These are phyloP conservation scores for Nigrospora sphaerica DNA, from an alignment of 2,329 filamentous ascomycete genomes.

Conservation along the genomic window DNA sequence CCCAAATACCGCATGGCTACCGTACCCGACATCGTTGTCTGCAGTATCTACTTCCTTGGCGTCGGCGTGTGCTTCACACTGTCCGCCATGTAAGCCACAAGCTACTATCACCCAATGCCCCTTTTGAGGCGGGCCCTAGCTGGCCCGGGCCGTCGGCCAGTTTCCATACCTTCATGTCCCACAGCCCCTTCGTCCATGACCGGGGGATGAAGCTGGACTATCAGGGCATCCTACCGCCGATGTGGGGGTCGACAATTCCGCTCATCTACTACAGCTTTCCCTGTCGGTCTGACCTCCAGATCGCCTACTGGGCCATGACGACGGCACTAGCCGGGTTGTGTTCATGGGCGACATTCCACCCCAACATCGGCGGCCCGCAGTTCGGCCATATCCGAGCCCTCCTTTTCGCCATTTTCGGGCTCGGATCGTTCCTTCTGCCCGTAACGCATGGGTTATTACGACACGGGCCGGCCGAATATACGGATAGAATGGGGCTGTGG, in stretches of 20 bases:
- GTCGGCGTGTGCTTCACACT: conserved; percentile 37
- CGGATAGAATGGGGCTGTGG: conserved; percentile 28
- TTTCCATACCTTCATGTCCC: conserved; percentile 51
- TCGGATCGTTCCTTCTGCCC: conserved; percentile 30
- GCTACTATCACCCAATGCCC: no score
- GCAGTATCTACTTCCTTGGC: conserved; percentile 32
- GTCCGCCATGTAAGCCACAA: conserved; percentile 29
- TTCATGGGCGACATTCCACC: conserved; percentile 27
- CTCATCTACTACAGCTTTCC: conserved; percentile 50
- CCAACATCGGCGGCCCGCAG: conserved; percentile 27
- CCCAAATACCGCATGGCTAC: conserved; percentile 27
- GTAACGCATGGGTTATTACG: conserved; percentile 27
- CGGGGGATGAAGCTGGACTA: conserved; percentile 55
- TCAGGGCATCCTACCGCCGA: conserved; percentile 52
- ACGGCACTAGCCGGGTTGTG: conserved; percentile 27
- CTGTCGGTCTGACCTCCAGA: conserved; percentile 22
- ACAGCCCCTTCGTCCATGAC: conserved; percentile 38
- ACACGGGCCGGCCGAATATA: conserved; percentile 24
- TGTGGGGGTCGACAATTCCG: conserved; percentile 55
- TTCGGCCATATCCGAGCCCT: conserved; percentile 29
- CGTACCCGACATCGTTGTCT: conserved; percentile 21
- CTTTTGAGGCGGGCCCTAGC: no score
- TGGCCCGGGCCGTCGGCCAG: conserved; percentile 14
- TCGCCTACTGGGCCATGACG: conserved; percentile 27
- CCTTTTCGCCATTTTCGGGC: conserved; percentile 32